Evolutionary conservation across 768 basidiomycete species (phyloP).

Genomic region (Mycena metata): DNA sequence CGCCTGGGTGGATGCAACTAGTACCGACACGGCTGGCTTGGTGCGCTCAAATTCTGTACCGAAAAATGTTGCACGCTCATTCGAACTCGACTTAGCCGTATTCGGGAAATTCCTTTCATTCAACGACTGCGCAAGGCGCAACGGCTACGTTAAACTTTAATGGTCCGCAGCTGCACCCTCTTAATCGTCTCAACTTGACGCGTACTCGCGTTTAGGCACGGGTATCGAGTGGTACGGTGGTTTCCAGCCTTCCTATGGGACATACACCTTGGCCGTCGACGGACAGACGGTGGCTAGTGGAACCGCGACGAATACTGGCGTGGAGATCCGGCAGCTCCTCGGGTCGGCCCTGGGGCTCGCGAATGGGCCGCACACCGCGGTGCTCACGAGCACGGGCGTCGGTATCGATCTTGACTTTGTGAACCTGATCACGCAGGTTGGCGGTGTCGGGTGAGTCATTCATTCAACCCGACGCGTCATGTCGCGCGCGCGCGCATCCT

Average conservation of each 20-base stretch:
- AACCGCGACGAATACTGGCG: constrained; percentile 47
- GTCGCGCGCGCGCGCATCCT: not conserved
- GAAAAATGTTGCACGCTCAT: not conserved
- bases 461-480: not conserved
- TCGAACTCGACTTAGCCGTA: constrained; percentile 51
- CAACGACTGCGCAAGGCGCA: constrained; percentile 59
- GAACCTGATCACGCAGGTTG: constrained; percentile 57
- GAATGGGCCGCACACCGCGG: constrained; percentile 62
- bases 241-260: constrained; percentile 60
- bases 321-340: constrained; percentile 55
- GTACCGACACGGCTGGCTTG: constrained; percentile 54
- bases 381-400: constrained; percentile 60
- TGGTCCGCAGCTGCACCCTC: constrained; percentile 49
- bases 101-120: constrained; percentile 59
- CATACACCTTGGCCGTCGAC: constrained; percentile 61
- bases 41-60: constrained; percentile 43
- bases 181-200: constrained; percentile 7
- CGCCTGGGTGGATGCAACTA: constrained; percentile 63
- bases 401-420: constrained; percentile 65
- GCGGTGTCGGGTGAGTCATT: constrained; percentile 51
- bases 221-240: constrained; percentile 68
- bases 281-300: constrained; percentile 52
- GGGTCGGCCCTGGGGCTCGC: constrained; percentile 57
- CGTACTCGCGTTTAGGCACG: constrained; percentile 56
- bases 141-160: constrained; percentile 64